These are phyloP conservation scores for Lichtheimia ornata DNA, from an alignment of 371 early-diverging fungal species.

Conservation along the genomic window DNA sequence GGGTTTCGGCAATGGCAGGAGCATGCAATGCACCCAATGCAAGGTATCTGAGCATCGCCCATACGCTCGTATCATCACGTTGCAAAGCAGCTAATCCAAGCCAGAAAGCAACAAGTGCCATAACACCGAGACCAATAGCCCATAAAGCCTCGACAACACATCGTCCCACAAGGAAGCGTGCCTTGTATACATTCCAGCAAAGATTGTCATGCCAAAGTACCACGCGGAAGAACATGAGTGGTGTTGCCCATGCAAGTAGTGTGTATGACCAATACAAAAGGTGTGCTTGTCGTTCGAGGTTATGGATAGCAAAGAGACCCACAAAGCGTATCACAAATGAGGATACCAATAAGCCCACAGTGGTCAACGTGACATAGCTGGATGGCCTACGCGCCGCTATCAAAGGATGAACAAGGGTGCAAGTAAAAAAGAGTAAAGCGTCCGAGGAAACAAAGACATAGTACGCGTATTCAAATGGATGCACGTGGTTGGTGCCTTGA, in stretches of 20 bases:
- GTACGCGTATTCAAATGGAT: conserved; percentile 38
- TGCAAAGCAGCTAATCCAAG: conserved; percentile 36
- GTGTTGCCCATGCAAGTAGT: conserved; percentile 35
- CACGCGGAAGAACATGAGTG: conserved; percentile 43
- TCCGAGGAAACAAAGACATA: conserved; percentile 41
- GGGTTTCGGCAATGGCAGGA: conserved; percentile 38
- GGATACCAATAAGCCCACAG: conserved; percentile 20
- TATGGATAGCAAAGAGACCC: conserved; percentile 12
- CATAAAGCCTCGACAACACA: conserved; percentile 36
- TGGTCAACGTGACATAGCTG: conserved; percentile 25
- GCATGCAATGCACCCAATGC: conserved; percentile 47
- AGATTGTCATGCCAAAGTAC: conserved; percentile 23
- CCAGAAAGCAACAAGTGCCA: conserved; percentile 40
- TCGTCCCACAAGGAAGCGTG: conserved; percentile 24
- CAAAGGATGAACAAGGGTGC: conserved; percentile 16
- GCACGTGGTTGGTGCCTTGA: conserved; percentile 20
- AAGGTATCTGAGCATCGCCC: conserved; percentile 31
- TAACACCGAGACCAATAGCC: conserved; percentile 24
- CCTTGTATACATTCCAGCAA: conserved; percentile 35
- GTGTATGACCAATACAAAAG: conserved; percentile 21
- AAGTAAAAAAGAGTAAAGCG: conserved; percentile 10
- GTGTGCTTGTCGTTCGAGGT: conserved; percentile 17
- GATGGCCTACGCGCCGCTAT: conserved; percentile 21
- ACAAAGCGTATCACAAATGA: conserved; percentile 29
- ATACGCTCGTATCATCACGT: conserved; percentile 28